phyloP scores from a whole-genome alignment of 2,329 filamentous ascomycete species.

The Colletotrichum sp. region DNA sequence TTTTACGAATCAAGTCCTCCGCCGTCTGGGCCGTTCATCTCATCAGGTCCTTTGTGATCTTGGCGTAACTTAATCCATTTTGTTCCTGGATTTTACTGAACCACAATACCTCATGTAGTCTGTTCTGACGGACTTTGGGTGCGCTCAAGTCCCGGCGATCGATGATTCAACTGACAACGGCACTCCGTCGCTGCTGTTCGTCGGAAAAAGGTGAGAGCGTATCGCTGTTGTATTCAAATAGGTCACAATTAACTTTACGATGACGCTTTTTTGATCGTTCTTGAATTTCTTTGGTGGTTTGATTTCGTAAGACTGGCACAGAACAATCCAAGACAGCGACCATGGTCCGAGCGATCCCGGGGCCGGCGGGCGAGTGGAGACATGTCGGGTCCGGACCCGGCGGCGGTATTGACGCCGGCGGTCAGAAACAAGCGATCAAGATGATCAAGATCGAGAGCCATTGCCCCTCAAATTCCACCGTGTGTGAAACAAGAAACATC shows the following conservation, averaged over 20 bases:
- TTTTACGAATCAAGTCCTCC: not conserved
- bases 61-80: not conserved
- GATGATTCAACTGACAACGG: not conserved
- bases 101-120: not conserved
- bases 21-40: not conserved
- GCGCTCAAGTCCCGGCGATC: not conserved
- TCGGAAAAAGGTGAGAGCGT: not conserved
- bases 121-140: not conserved
- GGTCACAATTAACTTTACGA: too few species aligned
- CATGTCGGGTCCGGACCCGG: not conserved
- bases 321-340: not conserved
- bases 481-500: not conserved
- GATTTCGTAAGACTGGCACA: not conserved
- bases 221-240: too few species aligned
- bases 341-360: not conserved
- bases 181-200: not conserved
- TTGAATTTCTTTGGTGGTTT: too few species aligned
- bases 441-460: not conserved
- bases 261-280: too few species aligned
- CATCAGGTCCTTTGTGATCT: not conserved
- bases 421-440: not conserved
- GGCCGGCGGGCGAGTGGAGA: not conserved
- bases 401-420: not conserved
- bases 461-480: not conserved
- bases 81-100: not conserved